Conservation (phyloP, 1,284 basidiomycete genomes). For the Testicularia cyperi region DNA sequence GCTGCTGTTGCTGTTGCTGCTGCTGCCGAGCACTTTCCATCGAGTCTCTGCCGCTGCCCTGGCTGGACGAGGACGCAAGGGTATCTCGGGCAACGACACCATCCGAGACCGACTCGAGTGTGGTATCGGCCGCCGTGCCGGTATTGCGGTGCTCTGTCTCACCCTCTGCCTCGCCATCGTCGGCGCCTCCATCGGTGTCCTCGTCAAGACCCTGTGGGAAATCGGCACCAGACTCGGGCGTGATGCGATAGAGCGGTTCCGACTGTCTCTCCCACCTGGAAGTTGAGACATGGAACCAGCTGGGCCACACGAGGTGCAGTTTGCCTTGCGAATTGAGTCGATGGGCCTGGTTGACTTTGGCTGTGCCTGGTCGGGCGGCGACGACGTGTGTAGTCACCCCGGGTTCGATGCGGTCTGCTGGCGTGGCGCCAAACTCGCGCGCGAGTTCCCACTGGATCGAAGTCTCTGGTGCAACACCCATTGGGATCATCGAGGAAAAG, state of each 20-base stretch:
- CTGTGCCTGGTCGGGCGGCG: slow-evolving; percentile 73
- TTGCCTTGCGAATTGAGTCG: slow-evolving; percentile 60
- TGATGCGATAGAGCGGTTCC: slow-evolving; percentile 69
- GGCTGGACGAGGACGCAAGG: slow-evolving; percentile 4
- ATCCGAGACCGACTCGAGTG: neutral
- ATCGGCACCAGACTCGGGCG: neutral
- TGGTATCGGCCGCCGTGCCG: neutral
- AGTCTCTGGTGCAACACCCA: slow-evolving; percentile 73
- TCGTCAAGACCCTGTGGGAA: no score
- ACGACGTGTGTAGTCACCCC: slow-evolving; percentile 81
- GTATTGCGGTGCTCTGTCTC: neutral
- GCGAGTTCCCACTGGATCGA: slow-evolving; percentile 87
- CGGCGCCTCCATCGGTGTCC: no score
- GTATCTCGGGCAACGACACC: no score
- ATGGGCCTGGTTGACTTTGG: slow-evolving; percentile 81
- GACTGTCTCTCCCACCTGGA: slow-evolving; percentile 76
- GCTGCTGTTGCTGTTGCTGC: neutral
- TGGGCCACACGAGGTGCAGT: slow-evolving; percentile 78
- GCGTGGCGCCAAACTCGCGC: slow-evolving; percentile 81
- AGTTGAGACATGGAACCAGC: slow-evolving; percentile 84
- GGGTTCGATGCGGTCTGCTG: slow-evolving; percentile 70
- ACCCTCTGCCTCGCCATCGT: no score
- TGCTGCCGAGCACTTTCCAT: neutral
- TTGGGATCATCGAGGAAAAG: slow-evolving; percentile 90
- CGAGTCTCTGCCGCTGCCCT: no score